Conservation (phyloP, 371 early-diverging fungal species). For the Entomophthora muscae region DNA sequence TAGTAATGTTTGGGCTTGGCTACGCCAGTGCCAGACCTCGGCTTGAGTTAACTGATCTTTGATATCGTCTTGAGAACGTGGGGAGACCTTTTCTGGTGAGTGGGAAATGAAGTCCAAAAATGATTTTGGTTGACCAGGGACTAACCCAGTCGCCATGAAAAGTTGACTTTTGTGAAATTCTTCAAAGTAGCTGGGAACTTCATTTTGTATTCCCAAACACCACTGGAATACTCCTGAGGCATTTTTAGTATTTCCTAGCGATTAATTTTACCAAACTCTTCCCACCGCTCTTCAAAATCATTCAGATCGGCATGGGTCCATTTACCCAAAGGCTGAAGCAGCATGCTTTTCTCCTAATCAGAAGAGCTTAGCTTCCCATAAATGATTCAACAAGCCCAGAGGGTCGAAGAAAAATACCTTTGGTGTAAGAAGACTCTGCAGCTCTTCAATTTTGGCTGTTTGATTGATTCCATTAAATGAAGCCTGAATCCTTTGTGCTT, state of each 20-base stretch:
- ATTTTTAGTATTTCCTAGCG: not conserved
- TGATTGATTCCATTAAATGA: not conserved
- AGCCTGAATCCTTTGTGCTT: not conserved
- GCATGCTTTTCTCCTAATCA: not conserved
- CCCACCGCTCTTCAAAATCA: not conserved
- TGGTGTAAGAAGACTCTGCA: not conserved
- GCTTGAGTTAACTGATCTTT: not conserved
- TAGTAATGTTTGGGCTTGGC: constrained; percentile 1
- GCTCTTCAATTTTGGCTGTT: not conserved
- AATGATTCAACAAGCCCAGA: not conserved
- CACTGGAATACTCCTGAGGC: not conserved
- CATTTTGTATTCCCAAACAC: not conserved
- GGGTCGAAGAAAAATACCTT: not conserved
- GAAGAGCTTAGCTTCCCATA: not conserved
- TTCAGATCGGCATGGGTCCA: not conserved
- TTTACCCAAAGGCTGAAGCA: not conserved
- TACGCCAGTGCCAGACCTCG: constrained; percentile 4
- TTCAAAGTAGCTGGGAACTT: not conserved
- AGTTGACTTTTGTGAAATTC: not conserved
- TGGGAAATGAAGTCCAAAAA: not conserved
- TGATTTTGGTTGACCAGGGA: not conserved
- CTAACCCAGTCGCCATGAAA: not conserved
- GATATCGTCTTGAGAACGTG: not conserved
- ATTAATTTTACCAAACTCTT: not conserved
- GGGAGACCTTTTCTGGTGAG: not conserved